Evolutionary conservation across 1,139 yeast species (phyloP).

Genomic region (Pneumocystis canis): DNA sequence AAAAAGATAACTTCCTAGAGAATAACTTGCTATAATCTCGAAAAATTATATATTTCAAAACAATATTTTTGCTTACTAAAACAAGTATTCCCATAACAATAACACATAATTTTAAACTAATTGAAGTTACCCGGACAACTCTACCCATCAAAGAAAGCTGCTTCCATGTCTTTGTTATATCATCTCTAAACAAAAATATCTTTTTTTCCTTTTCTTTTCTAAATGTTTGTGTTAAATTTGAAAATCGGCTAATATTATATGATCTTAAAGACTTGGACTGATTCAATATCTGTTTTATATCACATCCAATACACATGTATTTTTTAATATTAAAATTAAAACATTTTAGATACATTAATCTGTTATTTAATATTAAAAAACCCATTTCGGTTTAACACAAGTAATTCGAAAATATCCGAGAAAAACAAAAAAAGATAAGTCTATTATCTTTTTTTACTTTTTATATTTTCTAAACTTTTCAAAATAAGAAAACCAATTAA

Average conservation of each 20-base stretch:
- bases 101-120: not conserved
- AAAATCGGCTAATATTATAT: not conserved
- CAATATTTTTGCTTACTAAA: not conserved
- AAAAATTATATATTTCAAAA: not conserved
- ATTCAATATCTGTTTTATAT: not conserved
- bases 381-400: not conserved
- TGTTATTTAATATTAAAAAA: too few species aligned
- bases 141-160: not conserved
- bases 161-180: not conserved
- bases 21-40: not conserved
- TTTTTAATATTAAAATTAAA: not conserved
- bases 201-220: not conserved
- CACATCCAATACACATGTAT: not conserved
- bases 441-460: not conserved
- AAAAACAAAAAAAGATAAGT: not conserved
- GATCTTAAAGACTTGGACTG: not conserved
- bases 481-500: not conserved
- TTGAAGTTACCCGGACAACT: not conserved
- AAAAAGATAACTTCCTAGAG: not conserved
- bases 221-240: not conserved
- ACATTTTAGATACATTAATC: not conserved
- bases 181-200: not conserved
- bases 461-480: not conserved
- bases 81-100: not conserved
- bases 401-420: not conserved